Evolutionary conservation across 176 grass and related monocot genomes (phyloP).

Genomic region (Juncus inflexus): DNA sequence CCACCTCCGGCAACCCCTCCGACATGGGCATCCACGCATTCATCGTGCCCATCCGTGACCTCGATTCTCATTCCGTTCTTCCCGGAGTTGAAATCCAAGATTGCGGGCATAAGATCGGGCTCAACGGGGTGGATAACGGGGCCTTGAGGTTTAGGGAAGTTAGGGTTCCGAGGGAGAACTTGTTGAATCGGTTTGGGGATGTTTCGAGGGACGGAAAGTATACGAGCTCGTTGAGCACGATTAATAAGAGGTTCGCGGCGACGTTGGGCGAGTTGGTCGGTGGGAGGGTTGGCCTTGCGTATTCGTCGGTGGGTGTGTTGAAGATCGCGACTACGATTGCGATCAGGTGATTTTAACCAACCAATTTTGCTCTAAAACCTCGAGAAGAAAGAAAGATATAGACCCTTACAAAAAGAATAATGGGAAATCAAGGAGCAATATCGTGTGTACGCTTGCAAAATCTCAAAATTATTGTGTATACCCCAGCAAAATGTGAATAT

Average conservation of each 20-base stretch:
- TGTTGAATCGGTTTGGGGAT: constrained; percentile 95
- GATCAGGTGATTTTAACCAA: constrained; percentile 34
- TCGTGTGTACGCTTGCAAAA: too few relatives aligned
- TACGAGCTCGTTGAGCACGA: constrained; percentile 75
- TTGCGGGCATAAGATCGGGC: constrained; percentile 92
- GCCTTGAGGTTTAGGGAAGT: constrained; percentile 73
- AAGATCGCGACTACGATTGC: constrained; percentile 87
- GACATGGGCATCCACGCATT: constrained; percentile 98
- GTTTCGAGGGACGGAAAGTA: constrained; percentile 89
- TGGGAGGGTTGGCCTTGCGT: constrained; percentile 76
- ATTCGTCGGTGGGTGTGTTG: constrained; percentile 71
- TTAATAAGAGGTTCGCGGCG: constrained; percentile 93
- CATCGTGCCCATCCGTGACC: constrained; percentile 80
- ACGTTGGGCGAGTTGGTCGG: constrained; percentile 95
- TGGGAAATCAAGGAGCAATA: too few relatives aligned
- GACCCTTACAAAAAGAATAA: too few relatives aligned
- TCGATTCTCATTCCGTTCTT: constrained; percentile 69
- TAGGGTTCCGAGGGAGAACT: constrained; percentile 88
- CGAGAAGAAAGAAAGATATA: too few relatives aligned
- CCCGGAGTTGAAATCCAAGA: constrained; percentile 94
- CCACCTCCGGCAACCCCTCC: constrained; percentile 59
- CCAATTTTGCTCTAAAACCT: too few relatives aligned
- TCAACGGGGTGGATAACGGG: constrained; percentile 98
- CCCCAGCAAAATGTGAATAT: too few relatives aligned
- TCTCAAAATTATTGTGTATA: too few relatives aligned